These are phyloP conservation scores for Coniophora puteana DNA, from an alignment of 1,284 basidiomycete species.

Conservation along the genomic window DNA sequence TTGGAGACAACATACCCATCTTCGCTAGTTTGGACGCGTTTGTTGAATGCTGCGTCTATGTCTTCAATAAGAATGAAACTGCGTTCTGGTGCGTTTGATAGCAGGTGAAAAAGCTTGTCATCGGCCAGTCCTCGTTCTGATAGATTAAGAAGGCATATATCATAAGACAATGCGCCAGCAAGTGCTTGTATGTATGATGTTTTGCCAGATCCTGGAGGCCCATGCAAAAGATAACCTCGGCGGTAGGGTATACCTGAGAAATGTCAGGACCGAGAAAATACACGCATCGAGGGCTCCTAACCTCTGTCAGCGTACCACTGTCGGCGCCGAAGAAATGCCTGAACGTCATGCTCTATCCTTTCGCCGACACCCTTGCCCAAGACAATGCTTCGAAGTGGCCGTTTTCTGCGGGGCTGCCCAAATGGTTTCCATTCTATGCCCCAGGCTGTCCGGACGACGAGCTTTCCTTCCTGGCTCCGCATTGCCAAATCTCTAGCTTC, in stretches of 20 bases:
- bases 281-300: slow-evolving; percentile 30
- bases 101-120: slow-evolving; percentile 92
- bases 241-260: slow-evolving; percentile 93
- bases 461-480: slow-evolving; percentile 87
- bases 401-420: slow-evolving; percentile 85
- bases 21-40: slow-evolving; percentile 82
- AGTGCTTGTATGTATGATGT: slow-evolving; percentile 98
- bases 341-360: slow-evolving; percentile 77
- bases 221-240: slow-evolving; percentile 92
- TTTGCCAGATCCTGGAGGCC: slow-evolving; percentile 97
- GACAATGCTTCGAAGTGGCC: slow-evolving; percentile 91
- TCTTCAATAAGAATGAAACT: slow-evolving; percentile 96
- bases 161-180: slow-evolving; percentile 89
- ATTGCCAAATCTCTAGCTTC: slow-evolving; percentile 91
- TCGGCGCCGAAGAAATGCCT: slow-evolving; percentile 78
- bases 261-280: slow-evolving; percentile 10
- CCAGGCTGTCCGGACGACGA: slow-evolving; percentile 96
- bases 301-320: slow-evolving; percentile 98
- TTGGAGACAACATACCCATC: slow-evolving; percentile 65
- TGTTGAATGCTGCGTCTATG: slow-evolving; percentile 97
- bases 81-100: slow-evolving; percentile 91
- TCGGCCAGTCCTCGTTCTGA: slow-evolving; percentile 96
- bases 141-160: slow-evolving; percentile 95
- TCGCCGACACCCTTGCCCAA: slow-evolving; percentile 79
- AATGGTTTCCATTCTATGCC: slow-evolving; percentile 96